Evolutionary conservation across 352 stramenopile genomes (phyloP), one percentile per base, ranked within the genome.

Genomic region (Phytophthora meadii): DNA sequence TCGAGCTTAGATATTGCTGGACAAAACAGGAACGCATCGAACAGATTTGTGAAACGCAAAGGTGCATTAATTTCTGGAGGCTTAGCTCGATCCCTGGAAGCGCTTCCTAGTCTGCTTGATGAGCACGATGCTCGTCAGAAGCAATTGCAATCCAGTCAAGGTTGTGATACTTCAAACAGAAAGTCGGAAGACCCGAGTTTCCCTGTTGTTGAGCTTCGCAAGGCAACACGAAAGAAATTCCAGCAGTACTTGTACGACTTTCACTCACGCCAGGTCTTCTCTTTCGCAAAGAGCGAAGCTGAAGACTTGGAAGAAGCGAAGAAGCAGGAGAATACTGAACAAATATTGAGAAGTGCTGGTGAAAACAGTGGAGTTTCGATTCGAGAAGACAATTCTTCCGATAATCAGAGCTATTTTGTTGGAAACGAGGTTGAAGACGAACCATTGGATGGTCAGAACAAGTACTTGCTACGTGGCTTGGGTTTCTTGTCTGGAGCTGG

Each of bases 201-300:
- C 15, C 15, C 46, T 17, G 57, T 30, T 28, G n/a, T 39, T 52
- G 37, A 15, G 12, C 34, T 40, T 32, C 59, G 52, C 3, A 68
- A 45, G 70, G 54, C 56, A 40, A 50, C 34, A 24, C 82, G 76
- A 68, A 77, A 76, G 34, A 60, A 57, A 17, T 65, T 89, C 34
- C 70, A 87, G 22, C 54, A 69, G 9, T 72, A 90, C 40, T 45
- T 89, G n/a, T 84, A 89, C 39, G 72, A 84, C 54, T 90, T 87
- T 55, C 78, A 90, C 46, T 81, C 78, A 27, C 67, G 71, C 14
- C 70, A 86, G 25, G 78, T 90, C 5, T 90, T 88, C 53, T 88
- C 82, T 10, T 75, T 74, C 17, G 71, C 72, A 2, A 60, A 47
- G 48, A 65, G 32, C 14, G 34, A 68, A 1, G n/a, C 48, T 14